These are phyloP conservation scores for Thyridium curvatum DNA, from an alignment of 2,329 filamentous ascomycete species.

Conservation along the genomic window DNA sequence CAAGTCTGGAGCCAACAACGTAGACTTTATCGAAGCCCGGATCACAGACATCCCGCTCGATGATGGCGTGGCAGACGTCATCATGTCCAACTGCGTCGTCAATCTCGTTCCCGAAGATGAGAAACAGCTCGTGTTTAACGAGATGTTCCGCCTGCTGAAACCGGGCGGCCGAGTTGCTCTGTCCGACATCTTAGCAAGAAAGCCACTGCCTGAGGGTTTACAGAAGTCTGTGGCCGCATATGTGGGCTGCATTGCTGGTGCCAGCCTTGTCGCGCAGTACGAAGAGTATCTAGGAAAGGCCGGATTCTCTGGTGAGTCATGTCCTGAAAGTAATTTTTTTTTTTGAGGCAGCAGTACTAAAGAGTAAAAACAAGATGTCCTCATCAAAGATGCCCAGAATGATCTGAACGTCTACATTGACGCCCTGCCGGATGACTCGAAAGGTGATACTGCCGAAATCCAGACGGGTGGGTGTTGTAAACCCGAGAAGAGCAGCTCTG, in stretches of 20 bases:
- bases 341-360: no score
- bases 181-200: slow-evolving; percentile 51
- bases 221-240: slow-evolving; percentile 43
- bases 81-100: slow-evolving; percentile 59
- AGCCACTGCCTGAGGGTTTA: slow-evolving; percentile 40
- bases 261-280: slow-evolving; percentile 46
- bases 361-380: slow-evolving; percentile 27
- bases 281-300: slow-evolving; percentile 40
- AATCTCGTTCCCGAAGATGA: slow-evolving; percentile 49
- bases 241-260: slow-evolving; percentile 54
- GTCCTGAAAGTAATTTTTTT: no score
- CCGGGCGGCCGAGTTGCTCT: slow-evolving; percentile 52
- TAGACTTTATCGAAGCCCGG: slow-evolving; percentile 40
- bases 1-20: slow-evolving; percentile 32
- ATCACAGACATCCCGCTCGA: slow-evolving; percentile 45
- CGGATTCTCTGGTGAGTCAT: slow-evolving; percentile 39
- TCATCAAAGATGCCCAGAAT: slow-evolving; percentile 36
- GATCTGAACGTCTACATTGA: slow-evolving; percentile 42
- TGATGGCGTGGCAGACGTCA: slow-evolving; percentile 38
- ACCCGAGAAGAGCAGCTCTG: slow-evolving; percentile 11
- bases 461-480: slow-evolving; percentile 13
- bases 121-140: slow-evolving; percentile 47
- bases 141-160: slow-evolving; percentile 52
- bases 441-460: slow-evolving; percentile 1
- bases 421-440: slow-evolving; percentile 16